phyloP scores from a whole-genome alignment of 2,329 filamentous ascomycete species.

The Clarireedia sp. region DNA sequence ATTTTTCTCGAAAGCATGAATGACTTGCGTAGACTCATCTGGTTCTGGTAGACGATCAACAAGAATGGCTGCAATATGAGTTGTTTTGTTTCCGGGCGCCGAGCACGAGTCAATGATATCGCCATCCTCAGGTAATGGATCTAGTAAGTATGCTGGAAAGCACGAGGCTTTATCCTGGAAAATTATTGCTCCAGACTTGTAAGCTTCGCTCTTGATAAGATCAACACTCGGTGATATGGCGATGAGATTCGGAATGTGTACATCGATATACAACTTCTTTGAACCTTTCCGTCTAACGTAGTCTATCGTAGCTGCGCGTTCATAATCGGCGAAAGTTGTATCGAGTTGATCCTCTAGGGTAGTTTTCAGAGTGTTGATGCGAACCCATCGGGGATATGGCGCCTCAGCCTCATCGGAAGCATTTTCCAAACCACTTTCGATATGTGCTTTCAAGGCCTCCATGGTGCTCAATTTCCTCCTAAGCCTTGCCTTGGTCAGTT shows the following conservation, averaged over 20 bases:
- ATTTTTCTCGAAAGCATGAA: constrained; percentile 79
- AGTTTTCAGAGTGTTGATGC: constrained; percentile 73
- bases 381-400: constrained; percentile 80
- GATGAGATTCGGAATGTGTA: constrained; percentile 74
- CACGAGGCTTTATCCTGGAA: constrained; percentile 96
- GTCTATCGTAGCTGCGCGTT: constrained; percentile 45
- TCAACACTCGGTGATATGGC: constrained; percentile 67
- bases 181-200: constrained; percentile 70
- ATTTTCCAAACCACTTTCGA: constrained; percentile 45
- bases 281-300: constrained; percentile 43
- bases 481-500: constrained; percentile 74
- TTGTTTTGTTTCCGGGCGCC: constrained; percentile 95
- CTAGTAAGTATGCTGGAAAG: constrained; percentile 83
- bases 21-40: constrained; percentile 34
- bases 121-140: constrained; percentile 58
- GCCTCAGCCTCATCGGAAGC: constrained; percentile 24
- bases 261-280: constrained; percentile 62
- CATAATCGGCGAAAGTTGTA: constrained; percentile 63
- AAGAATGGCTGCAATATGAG: constrained; percentile 76
- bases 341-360: constrained; percentile 64
- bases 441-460: constrained; percentile 52
- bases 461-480: constrained; percentile 61
- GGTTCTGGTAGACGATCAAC: constrained; percentile 28
- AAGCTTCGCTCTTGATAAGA: constrained; percentile 65
- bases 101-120: constrained; percentile 89